Base-by-base conservation (phyloP, 805 yeast genomes). In the Cyberlindnera veronae region DNA sequence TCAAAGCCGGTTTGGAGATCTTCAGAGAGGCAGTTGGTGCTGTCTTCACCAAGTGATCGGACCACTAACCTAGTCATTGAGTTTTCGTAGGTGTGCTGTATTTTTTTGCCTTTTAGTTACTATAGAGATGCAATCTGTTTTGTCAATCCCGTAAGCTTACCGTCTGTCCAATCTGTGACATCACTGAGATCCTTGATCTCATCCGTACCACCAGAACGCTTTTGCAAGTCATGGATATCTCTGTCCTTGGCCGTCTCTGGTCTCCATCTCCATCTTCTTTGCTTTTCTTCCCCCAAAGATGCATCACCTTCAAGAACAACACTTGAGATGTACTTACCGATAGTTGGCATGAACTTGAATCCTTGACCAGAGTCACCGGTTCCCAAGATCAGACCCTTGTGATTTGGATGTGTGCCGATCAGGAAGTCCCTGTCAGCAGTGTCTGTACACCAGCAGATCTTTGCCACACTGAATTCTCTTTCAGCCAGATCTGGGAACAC, bases 1-100 rank as follows among this genome's bases (percentile, higher is more conserved):
- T 88, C 30, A 69, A 69, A 32, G 75, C 78, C 48, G 99, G 98
- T 24, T 63, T 93, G 36, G 72, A 71, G 12, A 76, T 89, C 32
- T 75, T 91, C 43, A 82, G 76, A 42, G 60, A 71, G 29, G 79
- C 84, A 20, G 58, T 84, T 19, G 63, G 59, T 35, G 53, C 59
- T 29, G 60, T 60, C 18, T 50, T 41, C 28, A 20, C 10, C n/a
- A 40, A 40, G 30, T 40, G 31, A 38, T 21, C 11, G 28, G 14
- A 8, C 24, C 24, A 11, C 19, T 16, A 9, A 30, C 18, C 11
- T 5, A 18, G 16, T 8, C 13, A 11, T 30, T 12, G 11, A 16
- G n/a, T n/a, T n/a, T n/a, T n/a, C n/a, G n/a, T n/a, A n/a, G n/a
- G n/a, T n/a, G n/a, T n/a, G n/a, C n/a, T 8, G 24, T 21, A 11